Base-by-base conservation (phyloP, 352 stramenopile genomes). In the Phytophthora brassicae region DNA sequence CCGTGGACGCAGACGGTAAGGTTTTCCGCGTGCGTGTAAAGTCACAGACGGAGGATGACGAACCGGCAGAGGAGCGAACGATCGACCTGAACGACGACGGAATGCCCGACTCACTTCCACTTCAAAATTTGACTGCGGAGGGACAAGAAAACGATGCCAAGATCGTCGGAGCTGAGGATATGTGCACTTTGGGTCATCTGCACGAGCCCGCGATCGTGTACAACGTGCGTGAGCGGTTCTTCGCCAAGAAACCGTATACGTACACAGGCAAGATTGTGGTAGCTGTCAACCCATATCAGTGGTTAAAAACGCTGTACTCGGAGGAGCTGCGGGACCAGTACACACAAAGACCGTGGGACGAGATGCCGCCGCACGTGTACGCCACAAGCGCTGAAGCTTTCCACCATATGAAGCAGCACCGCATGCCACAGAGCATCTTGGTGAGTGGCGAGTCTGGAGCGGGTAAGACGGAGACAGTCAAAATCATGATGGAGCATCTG, bases 221-320 rank as follows among this genome's bases (percentile, higher is more conserved):
- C 76, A 98, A 97, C 62, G 74, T 98, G 29, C 81, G 89, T 31
- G 72, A 79, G 53, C 84, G 92, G 13, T 97, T 96, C 66, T 85
- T 86, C 23, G 74, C 77, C n/a, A 69, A 84, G 42, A 76, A 89
- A 57, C 96, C 96, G 1, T 99, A 99, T 79, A 99, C 96, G 38
- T 97, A 97, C 66, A 98, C 97, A 31, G 96, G 96, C 31, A 94
- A 98, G 63, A 99, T 99, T 73, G 87, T 99, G 22, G 90, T 99
- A 39, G 95, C 96, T 1, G 88, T 98, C 38, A 99, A 99, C 68
- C 96, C 96, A 31, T 99, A 98, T 64, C 81, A 84, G 38, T 96
- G 89, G 88, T 81, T 97, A 60, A 86, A 91, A 58, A 50, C 75
- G 16, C 68, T 96, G 42, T 97, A 98, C 72, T 84, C 79, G 7